Evolutionary conservation across 352 stramenopile genomes (phyloP).

Genomic region (Pythium myriotylum): DNA sequence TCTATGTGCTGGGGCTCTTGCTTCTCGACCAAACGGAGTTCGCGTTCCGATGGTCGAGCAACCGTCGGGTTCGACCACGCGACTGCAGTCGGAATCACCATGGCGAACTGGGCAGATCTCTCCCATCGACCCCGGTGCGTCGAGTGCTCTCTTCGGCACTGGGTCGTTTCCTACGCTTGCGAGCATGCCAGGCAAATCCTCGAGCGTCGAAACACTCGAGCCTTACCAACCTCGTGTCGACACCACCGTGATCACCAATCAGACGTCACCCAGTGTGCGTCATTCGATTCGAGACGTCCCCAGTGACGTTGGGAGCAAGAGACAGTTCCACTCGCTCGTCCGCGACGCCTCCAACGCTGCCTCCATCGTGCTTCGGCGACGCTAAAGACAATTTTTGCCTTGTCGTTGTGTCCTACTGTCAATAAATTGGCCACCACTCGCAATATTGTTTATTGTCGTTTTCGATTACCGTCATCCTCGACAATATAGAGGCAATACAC

Average conservation of each 20-base stretch:
- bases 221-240: background rate
- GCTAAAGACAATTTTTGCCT: slow-evolving; percentile 21
- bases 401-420: background rate
- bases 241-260: background rate
- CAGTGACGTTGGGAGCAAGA: slow-evolving; percentile 4
- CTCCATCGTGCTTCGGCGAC: slow-evolving; percentile 22
- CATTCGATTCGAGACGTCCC: background rate
- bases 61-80: background rate
- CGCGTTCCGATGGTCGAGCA: too few relatives aligned
- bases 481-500: too few relatives aligned
- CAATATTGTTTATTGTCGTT: too few relatives aligned
- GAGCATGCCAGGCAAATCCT: background rate
- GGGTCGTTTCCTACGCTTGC: background rate
- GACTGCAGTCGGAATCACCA: background rate
- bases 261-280: background rate
- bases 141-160: background rate
- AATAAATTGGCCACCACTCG: slow-evolving; percentile 13
- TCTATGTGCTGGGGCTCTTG: slow-evolving; percentile 45
- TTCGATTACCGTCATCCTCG: too few relatives aligned
- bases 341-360: slow-evolving; percentile 29
- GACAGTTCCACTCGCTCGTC: slow-evolving; percentile 27
- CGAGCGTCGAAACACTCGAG: background rate
- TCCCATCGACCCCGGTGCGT: background rate
- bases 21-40: too few relatives aligned
- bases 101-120: background rate